Conservation (phyloP, 345 rosid genomes). For the Melaleuca quinquenervia region DNA sequence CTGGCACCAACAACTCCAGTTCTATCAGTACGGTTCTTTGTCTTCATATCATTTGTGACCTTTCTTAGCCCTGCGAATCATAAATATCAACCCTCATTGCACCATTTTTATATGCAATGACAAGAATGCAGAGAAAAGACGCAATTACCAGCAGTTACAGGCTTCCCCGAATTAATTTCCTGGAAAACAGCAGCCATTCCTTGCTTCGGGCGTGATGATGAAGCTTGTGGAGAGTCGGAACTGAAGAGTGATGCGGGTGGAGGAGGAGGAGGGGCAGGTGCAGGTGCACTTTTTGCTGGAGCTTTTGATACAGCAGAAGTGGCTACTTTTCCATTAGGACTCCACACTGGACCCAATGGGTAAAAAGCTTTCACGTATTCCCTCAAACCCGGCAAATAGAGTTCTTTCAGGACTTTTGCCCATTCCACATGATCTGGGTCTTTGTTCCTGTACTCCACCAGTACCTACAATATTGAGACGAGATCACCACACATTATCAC, state of each 20-base stretch:
- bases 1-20: slow-evolving; percentile 52
- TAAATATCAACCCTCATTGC: neutral
- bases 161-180: slow-evolving; percentile 54
- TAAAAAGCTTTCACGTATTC: slow-evolving; percentile 80
- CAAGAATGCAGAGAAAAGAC: neutral
- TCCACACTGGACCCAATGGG: slow-evolving; percentile 95
- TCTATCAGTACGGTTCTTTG: slow-evolving; percentile 69
- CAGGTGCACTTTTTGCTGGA: slow-evolving; percentile 44
- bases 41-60: slow-evolving; percentile 90
- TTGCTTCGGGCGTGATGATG: slow-evolving; percentile 66
- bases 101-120: neutral
- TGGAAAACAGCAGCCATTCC: slow-evolving; percentile 97
- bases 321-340: slow-evolving; percentile 39
- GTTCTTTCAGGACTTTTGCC: slow-evolving; percentile 96
- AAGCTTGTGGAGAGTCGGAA: slow-evolving; percentile 57
- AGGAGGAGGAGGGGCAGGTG: slow-evolving; percentile 90
- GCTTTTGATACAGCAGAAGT: slow-evolving; percentile 46
- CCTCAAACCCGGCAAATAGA: slow-evolving; percentile 82
- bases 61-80: slow-evolving; percentile 60
- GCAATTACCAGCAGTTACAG: slow-evolving; percentile 60
- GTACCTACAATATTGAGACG: slow-evolving; percentile 34
- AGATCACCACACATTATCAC: neutral
- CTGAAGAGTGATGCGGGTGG: slow-evolving; percentile 67
- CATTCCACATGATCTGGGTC: slow-evolving; percentile 89
- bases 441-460: slow-evolving; percentile 77